Evolutionary conservation across 2,329 filamentous ascomycete genomes (phyloP).

Genomic region (Xylaria sp.): DNA sequence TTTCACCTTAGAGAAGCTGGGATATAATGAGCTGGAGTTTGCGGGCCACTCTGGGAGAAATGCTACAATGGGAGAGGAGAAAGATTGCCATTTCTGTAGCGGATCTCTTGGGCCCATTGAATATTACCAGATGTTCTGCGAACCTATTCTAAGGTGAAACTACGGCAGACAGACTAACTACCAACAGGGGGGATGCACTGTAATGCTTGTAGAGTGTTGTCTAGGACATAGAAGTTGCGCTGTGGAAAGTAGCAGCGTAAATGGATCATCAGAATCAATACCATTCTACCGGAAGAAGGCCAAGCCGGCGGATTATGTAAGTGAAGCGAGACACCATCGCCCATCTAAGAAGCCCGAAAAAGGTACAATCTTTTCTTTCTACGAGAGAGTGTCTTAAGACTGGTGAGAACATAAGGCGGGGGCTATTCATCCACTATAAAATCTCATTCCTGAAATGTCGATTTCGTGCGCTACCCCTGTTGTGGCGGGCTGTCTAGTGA

Average conservation of each 20-base stretch:
- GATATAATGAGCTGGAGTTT: neutral
- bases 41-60: neutral
- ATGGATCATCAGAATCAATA: constrained; percentile 4
- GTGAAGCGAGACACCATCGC: constrained; percentile 28
- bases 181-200: constrained; percentile 6
- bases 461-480: constrained; percentile 35
- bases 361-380: constrained; percentile 22
- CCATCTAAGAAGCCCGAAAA: constrained; percentile 25
- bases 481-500: constrained; percentile 36
- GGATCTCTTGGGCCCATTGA: neutral
- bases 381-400: constrained; percentile 37
- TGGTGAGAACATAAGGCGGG: constrained; percentile 41
- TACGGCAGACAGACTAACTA: constrained; percentile 8
- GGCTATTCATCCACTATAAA: constrained; percentile 40
- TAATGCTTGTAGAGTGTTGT: neutral
- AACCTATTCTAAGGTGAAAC: constrained; percentile 20
- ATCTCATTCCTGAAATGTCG: constrained; percentile 43
- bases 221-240: neutral
- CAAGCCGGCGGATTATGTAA: constrained; percentile 1
- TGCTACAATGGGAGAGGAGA: neutral
- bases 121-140: neutral
- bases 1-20: neutral
- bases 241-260: neutral
- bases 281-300: constrained; percentile 4
- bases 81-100: constrained; percentile 6